These are phyloP conservation scores for Thymus mandschuricus DNA, from an alignment of 257 asterid genomes.

Conservation along the genomic window DNA sequence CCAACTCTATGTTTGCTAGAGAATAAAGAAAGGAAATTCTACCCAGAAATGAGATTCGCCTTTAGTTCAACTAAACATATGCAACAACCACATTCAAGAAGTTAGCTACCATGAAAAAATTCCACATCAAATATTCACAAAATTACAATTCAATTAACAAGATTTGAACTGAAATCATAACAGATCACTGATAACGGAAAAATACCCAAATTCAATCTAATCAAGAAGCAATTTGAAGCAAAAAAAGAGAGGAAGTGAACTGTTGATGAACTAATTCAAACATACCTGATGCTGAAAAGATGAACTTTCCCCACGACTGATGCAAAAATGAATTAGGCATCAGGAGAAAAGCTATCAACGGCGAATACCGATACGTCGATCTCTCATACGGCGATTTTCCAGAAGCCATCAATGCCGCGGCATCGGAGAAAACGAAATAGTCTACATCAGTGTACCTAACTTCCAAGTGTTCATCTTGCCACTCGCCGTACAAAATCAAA, in stretches of 20 bases:
- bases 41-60: background rate
- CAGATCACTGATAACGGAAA: conserved; percentile 6
- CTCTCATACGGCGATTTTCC: conserved; percentile 90
- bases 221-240: background rate
- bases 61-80: background rate
- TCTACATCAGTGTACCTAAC: conserved; percentile 93
- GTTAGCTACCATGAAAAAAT: background rate
- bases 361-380: conserved; percentile 95
- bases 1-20: background rate
- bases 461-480: conserved; percentile 94
- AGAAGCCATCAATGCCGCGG: conserved; percentile 72
- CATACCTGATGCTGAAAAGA: conserved; percentile 83
- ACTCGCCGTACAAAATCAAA: conserved; percentile 77
- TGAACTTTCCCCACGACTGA: conserved; percentile 80
- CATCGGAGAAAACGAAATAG: conserved; percentile 90
- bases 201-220: background rate
- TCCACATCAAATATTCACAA: background rate
- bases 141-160: background rate
- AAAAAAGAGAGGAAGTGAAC: background rate
- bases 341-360: conserved; percentile 77
- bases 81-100: background rate
- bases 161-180: background rate
- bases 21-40: background rate
- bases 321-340: conserved; percentile 81
- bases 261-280: conserved; percentile 9